Percentiles rank a stretch among this genome's conserved stretches.
Evolutionary conservation across 805 yeast species (phyloP).

Genomic region (Hanseniaspora singularis): DNA sequence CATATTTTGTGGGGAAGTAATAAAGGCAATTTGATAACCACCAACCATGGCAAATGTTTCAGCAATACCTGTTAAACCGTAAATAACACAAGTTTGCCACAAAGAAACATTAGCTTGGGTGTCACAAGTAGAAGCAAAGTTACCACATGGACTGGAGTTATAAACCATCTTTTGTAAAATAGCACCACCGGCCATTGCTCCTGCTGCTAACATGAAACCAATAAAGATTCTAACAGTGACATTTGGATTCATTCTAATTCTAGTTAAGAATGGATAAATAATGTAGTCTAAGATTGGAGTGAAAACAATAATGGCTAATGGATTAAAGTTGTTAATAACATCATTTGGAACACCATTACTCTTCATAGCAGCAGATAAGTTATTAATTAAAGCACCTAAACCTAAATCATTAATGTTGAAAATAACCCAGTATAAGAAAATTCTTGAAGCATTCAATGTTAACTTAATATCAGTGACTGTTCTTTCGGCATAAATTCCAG

Average conservation of each 20-base stretch:
- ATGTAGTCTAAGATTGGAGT: slow-evolving; percentile 57
- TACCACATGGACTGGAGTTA: slow-evolving; percentile 61
- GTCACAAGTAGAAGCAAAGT: slow-evolving; percentile 46
- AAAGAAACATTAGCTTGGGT: slow-evolving; percentile 25
- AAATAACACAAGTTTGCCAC: slow-evolving; percentile 36
- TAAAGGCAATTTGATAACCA: slow-evolving; percentile 73
- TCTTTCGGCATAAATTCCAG: slow-evolving; percentile 27
- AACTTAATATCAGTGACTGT: slow-evolving; percentile 37
- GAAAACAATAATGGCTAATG: slow-evolving; percentile 62
- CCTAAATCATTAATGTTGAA: slow-evolving; percentile 24
- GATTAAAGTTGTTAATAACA: slow-evolving; percentile 62
- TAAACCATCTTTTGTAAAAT: slow-evolving; percentile 62
- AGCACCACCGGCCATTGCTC: slow-evolving; percentile 65
- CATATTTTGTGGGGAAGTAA: slow-evolving; percentile 59
- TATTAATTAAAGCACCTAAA: slow-evolving; percentile 16
- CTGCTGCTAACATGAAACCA: slow-evolving; percentile 56
- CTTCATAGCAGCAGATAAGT: slow-evolving; percentile 15
- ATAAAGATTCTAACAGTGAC: slow-evolving; percentile 50
- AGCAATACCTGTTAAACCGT: slow-evolving; percentile 57
- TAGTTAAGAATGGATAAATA: slow-evolving; percentile 45
- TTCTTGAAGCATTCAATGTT: slow-evolving; percentile 35
- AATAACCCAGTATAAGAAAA: slow-evolving; percentile 34
- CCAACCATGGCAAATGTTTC: slow-evolving; percentile 72
- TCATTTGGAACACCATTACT: slow-evolving; percentile 63
- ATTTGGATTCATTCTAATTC: slow-evolving; percentile 44